A percentile compares a stretch with the other conserved stretches of the same genome.
Conservation (phyloP, 306 rosid species). For the Trifolium fragiferum region DNA sequence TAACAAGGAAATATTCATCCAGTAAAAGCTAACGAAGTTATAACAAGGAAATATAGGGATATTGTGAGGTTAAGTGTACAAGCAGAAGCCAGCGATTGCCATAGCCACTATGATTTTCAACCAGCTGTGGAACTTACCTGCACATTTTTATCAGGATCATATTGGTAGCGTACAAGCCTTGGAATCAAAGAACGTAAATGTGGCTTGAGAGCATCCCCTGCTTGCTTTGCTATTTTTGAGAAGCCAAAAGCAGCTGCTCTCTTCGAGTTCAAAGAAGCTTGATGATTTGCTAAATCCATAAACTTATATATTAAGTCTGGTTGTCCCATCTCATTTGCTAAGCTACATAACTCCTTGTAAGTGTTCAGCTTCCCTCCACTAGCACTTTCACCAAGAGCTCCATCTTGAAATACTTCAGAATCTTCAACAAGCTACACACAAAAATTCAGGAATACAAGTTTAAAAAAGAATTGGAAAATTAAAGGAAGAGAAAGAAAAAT, state of each 20-base stretch:
- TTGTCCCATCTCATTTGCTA: constrained; percentile 98
- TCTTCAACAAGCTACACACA: constrained; percentile 85
- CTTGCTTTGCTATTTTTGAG: constrained; percentile 95
- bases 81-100: neutral
- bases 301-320: constrained; percentile 96
- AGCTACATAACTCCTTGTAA: constrained; percentile 92
- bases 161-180: constrained; percentile 96
- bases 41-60: neutral
- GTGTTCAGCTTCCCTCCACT: constrained; percentile 92
- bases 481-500: constrained; percentile 34
- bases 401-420: constrained; percentile 91
- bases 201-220: constrained; percentile 94
- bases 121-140: constrained; percentile 63
- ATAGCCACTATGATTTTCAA: constrained; percentile 6
- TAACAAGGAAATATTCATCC: constrained; percentile 29
- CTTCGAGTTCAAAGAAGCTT: constrained; percentile 83
- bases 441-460: constrained; percentile 28
- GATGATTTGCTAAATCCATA: constrained; percentile 98
- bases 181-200: constrained; percentile 77
- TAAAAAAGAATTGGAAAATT: constrained; percentile 5
- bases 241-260: constrained; percentile 99
- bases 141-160: constrained; percentile 98
- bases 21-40: constrained; percentile 15
- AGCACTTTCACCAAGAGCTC: constrained; percentile 78
- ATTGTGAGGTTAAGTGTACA: constrained; percentile 27